Percentiles rank a stretch among this genome's conserved stretches.
Evolutionary conservation across 2,329 filamentous ascomycete genomes (phyloP).

Genomic region (Colletotrichum theobromicola): DNA sequence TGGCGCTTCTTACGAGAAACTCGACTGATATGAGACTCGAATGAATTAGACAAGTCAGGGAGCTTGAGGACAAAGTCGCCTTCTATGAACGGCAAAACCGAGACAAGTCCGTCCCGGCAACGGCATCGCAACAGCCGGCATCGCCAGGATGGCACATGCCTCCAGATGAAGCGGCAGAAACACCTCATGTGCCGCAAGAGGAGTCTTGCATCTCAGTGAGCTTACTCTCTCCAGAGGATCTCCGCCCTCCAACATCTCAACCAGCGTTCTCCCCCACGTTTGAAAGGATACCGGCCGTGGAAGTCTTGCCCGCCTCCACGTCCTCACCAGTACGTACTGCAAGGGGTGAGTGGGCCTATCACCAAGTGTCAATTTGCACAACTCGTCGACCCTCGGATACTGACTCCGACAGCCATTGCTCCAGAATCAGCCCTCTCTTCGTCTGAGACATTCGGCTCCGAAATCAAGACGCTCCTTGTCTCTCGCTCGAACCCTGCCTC

Average conservation of each 20-base stretch:
- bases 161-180: neutral
- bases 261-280: neutral
- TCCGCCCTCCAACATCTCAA: neutral
- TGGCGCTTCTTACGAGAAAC: neutral
- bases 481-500: slow-evolving; percentile 1
- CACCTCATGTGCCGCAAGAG: neutral
- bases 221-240: neutral
- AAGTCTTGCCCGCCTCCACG: neutral
- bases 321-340: neutral
- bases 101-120: neutral
- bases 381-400: neutral
- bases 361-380: fast-evolving
- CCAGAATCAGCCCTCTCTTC: slow-evolving; percentile 2
- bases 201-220: neutral
- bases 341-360: neutral
- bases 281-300: neutral
- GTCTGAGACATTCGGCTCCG: neutral
- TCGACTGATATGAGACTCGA: neutral
- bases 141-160: neutral
- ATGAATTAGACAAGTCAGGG: neutral
- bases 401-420: neutral
- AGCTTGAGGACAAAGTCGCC: neutral
- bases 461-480: neutral
- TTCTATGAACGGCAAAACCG: neutral
- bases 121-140: neutral